Percentiles rank a stretch among this genome's conserved stretches.
These are phyloP conservation scores for Sporobolomyces pararoseus DNA, from an alignment of 768 basidiomycete species.

Conservation along the genomic window DNA sequence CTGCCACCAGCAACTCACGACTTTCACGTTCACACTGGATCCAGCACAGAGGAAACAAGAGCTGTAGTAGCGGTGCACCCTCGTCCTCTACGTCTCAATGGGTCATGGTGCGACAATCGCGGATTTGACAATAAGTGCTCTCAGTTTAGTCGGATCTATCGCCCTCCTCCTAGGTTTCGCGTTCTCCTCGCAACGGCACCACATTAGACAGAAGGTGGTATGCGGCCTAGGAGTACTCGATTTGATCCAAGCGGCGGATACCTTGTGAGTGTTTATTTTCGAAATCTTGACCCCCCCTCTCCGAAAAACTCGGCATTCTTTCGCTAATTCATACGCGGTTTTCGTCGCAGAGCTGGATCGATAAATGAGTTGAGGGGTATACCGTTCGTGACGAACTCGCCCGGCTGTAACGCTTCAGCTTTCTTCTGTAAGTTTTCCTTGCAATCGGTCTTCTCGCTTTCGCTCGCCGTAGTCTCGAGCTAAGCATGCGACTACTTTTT, in stretches of 20 bases:
- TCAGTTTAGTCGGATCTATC: conserved; percentile 2
- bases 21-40: not conserved
- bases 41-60: too few relatives aligned
- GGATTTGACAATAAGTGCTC: not conserved
- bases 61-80: too few relatives aligned
- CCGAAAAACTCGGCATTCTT: not conserved
- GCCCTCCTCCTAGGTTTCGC: conserved; percentile 5
- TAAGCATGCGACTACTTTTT: too few relatives aligned
- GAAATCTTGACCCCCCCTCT: not conserved
- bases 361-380: conserved; percentile 2
- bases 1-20: not conserved
- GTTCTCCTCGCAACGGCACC: not conserved
- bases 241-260: conserved; percentile 17
- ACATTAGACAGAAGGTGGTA: conserved; percentile 22
- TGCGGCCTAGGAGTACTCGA: conserved; percentile 19
- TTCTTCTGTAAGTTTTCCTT: conserved; percentile 28
- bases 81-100: too few relatives aligned
- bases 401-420: not conserved
- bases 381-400: not conserved
- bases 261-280: not conserved
- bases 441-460: not conserved
- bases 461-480: too few relatives aligned
- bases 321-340: not conserved
- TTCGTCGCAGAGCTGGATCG: conserved; percentile 1
- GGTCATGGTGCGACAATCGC: conserved; percentile 5